phyloP scores from a whole-genome alignment of 225 moss, liverwort and hornwort species.

The Takakia lepidozioides region DNA sequence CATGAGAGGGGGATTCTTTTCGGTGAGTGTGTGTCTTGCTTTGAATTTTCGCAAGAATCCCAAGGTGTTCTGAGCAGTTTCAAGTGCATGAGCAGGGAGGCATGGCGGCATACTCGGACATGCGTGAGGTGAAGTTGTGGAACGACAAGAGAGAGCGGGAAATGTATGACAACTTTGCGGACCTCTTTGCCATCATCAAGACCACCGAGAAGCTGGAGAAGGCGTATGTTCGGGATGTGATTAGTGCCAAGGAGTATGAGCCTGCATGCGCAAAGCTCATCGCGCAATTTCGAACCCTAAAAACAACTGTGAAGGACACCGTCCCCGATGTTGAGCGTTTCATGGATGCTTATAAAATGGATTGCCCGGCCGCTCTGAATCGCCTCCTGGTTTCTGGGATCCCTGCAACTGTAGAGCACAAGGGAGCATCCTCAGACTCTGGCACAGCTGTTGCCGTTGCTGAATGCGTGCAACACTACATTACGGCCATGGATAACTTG shows the following conservation, averaged over 20 bases:
- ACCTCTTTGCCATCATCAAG: constrained; percentile 93
- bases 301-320: constrained; percentile 76
- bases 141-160: constrained; percentile 69
- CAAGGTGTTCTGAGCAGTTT: too few relatives aligned
- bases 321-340: constrained; percentile 95
- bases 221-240: constrained; percentile 93
- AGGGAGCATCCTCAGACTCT: constrained; percentile 84
- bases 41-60: too few relatives aligned
- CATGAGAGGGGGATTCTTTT: too few relatives aligned
- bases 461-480: constrained; percentile 95
- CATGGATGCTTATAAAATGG: constrained; percentile 87
- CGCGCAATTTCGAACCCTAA: constrained; percentile 91
- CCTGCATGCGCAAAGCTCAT: constrained; percentile 94
- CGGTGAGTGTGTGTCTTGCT: too few relatives aligned
- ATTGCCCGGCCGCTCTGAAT: constrained; percentile 87
- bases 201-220: constrained; percentile 99
- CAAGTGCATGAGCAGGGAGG: too few relatives aligned
- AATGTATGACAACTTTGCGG: constrained; percentile 89
- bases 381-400: constrained; percentile 88
- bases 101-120: constrained; percentile 61
- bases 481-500: constrained; percentile 93
- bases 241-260: constrained; percentile 96
- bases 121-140: constrained; percentile 83
- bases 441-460: constrained; percentile 97
- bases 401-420: constrained; percentile 90